These are phyloP conservation scores for Skeletonema grethae DNA, from an alignment of 108 stramenopile species.

Conservation along the genomic window DNA sequence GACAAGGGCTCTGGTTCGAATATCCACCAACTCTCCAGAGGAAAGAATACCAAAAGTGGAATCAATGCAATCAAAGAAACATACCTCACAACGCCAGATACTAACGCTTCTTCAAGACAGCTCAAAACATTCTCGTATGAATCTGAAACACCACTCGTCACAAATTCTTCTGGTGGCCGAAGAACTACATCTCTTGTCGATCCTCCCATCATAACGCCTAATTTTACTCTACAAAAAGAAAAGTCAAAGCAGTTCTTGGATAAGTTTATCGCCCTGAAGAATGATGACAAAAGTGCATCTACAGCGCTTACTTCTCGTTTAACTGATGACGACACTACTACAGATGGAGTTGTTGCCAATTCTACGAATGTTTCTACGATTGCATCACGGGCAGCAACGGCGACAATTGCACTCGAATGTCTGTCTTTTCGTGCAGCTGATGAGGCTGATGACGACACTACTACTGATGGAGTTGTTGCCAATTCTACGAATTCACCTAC, in stretches of 20 bases:
- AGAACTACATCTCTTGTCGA: not conserved
- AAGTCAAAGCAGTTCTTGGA: not conserved
- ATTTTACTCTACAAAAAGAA: not conserved
- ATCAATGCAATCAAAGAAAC: not conserved
- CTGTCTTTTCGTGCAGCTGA: not conserved
- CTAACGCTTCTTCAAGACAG: not conserved
- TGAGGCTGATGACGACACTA: not conserved
- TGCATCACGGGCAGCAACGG: not conserved
- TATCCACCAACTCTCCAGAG: not conserved
- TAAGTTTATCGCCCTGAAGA: not conserved
- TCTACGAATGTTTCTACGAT: not conserved
- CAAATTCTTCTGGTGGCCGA: not conserved
- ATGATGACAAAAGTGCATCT: not conserved
- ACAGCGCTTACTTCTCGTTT: not conserved
- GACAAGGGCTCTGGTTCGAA: not conserved
- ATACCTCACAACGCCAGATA: not conserved
- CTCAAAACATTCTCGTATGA: not conserved
- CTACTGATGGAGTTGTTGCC: not conserved
- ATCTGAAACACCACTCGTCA: not conserved
- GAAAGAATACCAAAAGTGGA: not conserved
- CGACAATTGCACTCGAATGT: not conserved
- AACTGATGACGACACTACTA: not conserved
- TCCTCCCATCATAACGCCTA: not conserved
- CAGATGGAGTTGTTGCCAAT: not conserved
- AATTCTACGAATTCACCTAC: not conserved